Percentiles rank a stretch among this genome's conserved stretches.
Evolutionary conservation across 192 early-diverging fungal species (phyloP).

Genomic region (Umbelopsis ramanniana): DNA sequence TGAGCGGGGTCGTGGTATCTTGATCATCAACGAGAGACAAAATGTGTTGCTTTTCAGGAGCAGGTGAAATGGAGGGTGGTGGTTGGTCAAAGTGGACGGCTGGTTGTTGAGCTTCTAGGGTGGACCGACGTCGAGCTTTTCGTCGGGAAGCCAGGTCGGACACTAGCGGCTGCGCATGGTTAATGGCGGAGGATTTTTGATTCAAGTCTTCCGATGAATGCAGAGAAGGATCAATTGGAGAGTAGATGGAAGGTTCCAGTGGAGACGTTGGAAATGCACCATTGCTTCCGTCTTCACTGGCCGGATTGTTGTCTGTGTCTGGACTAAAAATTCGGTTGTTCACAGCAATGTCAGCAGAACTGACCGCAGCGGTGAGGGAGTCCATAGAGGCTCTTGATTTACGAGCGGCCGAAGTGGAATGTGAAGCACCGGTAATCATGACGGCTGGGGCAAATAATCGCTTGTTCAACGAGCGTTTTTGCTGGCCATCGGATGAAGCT

Average conservation of each 20-base stretch:
- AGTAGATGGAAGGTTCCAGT: background rate
- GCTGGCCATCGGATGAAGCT: background rate
- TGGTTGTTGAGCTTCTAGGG: background rate
- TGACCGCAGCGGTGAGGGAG: background rate
- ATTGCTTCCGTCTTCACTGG: slow-evolving; percentile 2
- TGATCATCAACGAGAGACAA: background rate
- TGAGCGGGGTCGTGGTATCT: background rate
- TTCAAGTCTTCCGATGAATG: background rate
- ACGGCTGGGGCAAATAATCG: slow-evolving; percentile 7
- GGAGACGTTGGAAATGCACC: background rate
- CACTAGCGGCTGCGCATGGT: background rate
- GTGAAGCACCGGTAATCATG: background rate
- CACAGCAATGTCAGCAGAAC: background rate
- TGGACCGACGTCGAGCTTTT: slow-evolving; percentile 11
- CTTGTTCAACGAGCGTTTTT: background rate
- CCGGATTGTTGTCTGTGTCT: background rate
- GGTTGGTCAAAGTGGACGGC: background rate
- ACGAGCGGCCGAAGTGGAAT: background rate
- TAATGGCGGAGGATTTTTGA: background rate
- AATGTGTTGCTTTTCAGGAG: background rate
- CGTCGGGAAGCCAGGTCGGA: background rate
- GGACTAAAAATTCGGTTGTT: slow-evolving; percentile 13
- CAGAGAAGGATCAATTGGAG: slow-evolving; percentile 3
- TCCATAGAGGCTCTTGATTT: slow-evolving; percentile 1
- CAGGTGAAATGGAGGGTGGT: background rate